A percentile compares a stretch with the other conserved stretches of the same genome.
phyloP scores from a whole-genome alignment of 331 rosid genomes.

The Pyracantha coccinea region DNA sequence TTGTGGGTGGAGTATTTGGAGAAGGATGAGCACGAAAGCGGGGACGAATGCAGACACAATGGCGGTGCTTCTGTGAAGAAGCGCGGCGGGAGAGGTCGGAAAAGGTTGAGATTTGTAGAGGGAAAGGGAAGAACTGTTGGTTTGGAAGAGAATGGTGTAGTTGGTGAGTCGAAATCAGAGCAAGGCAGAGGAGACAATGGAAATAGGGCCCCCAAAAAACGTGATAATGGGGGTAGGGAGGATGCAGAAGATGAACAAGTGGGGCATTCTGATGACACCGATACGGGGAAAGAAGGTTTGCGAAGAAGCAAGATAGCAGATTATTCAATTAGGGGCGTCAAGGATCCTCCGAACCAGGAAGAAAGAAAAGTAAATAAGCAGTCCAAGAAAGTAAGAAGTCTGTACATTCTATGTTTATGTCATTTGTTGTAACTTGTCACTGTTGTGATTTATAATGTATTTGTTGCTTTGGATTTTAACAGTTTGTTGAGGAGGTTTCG shows the following conservation, averaged over 20 bases:
- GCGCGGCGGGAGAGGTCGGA: neutral
- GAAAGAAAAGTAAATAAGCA: neutral
- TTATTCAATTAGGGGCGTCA: neutral
- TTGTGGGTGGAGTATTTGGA: neutral
- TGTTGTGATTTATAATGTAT: neutral
- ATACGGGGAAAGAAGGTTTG: neutral
- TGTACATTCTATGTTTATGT: neutral
- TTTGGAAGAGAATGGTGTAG: neutral
- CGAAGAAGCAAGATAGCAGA: neutral
- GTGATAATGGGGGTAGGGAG: neutral
- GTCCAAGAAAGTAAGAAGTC: neutral
- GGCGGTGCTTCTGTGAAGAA: neutral
- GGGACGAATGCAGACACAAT: neutral
- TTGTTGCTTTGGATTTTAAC: conserved; percentile 16
- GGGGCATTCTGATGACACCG: neutral
- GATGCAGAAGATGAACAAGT: neutral
- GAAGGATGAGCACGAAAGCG: neutral
- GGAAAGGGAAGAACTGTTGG: neutral
- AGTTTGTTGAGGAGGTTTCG: conserved; percentile 43
- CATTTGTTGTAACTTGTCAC: neutral
- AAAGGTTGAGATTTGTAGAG: neutral
- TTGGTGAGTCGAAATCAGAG: neutral
- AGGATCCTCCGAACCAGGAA: neutral
- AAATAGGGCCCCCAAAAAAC: neutral
- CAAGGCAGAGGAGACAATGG: neutral